These are phyloP conservation scores for Sisymbrium altissimum DNA, from an alignment of 345 rosid species.

Conservation along the genomic window DNA sequence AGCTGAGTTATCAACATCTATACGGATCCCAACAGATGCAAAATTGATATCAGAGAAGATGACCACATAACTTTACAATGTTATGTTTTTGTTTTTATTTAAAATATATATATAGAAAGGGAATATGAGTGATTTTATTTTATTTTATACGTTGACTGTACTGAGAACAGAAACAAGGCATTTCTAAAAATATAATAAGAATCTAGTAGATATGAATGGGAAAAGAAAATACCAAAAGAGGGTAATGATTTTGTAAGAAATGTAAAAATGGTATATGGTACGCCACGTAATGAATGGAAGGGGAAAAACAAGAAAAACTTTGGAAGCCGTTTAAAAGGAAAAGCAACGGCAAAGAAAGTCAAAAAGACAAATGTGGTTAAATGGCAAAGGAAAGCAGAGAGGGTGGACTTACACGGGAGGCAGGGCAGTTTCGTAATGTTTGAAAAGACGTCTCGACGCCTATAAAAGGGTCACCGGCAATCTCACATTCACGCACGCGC, in stretches of 20 bases:
- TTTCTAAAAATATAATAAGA: background rate
- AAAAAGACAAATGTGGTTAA: conserved; percentile 33
- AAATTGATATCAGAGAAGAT: background rate
- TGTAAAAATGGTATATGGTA: background rate
- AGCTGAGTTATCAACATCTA: background rate
- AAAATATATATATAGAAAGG: background rate
- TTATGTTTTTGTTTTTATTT: background rate
- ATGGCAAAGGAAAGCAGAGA: conserved; percentile 20
- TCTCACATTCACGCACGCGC: conserved; percentile 34
- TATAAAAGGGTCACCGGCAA: conserved; percentile 23
- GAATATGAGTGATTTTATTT: too few species aligned
- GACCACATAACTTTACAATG: background rate
- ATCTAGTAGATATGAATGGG: background rate
- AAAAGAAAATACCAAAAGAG: background rate
- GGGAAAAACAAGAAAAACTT: background rate
- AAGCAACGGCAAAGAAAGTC: conserved; percentile 19
- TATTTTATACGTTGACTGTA: too few species aligned
- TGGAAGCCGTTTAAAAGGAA: conserved; percentile 23
- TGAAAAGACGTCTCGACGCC: conserved; percentile 16
- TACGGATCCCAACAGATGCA: background rate
- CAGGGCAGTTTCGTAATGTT: conserved; percentile 20
- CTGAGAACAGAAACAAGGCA: too few species aligned
- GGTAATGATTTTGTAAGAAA: background rate
- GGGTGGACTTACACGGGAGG: conserved; percentile 18
- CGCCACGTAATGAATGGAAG: conserved; percentile 5